A percentile compares a stretch with the other conserved stretches of the same genome.
phyloP scores from a whole-genome alignment of 192 early-diverging fungal species.

The Funneliformis geosporum region DNA sequence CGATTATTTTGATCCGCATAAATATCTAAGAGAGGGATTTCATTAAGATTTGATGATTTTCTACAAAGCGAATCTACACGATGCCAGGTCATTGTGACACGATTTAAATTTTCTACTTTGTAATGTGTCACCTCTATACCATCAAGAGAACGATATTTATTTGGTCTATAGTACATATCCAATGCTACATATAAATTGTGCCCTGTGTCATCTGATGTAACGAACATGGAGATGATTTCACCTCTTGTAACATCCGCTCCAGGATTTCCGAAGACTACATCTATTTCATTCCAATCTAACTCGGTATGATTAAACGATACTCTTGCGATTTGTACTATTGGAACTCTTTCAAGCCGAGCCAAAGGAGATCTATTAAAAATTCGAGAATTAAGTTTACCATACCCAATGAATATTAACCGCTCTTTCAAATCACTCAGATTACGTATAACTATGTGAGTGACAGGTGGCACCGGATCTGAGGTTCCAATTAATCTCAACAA shows the following conservation, averaged over 20 bases:
- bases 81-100: background rate
- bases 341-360: background rate
- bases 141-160: background rate
- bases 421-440: background rate
- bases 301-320: background rate
- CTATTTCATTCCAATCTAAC: background rate
- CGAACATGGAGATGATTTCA: background rate
- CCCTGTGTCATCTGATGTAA: background rate
- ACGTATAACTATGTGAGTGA: background rate
- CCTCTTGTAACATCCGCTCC: background rate
- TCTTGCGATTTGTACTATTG: background rate
- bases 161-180: background rate
- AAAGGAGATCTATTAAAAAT: background rate
- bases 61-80: background rate
- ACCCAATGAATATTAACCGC: background rate
- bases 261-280: background rate
- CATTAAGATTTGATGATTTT: background rate
- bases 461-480: background rate
- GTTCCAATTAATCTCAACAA: background rate
- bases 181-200: background rate
- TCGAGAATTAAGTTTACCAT: background rate
- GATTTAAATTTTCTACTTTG: background rate
- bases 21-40: background rate
- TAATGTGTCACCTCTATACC: background rate
- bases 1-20: background rate